Conservation (phyloP, 148 eudicot species). For the Vaccinium myrtillus region DNA sequence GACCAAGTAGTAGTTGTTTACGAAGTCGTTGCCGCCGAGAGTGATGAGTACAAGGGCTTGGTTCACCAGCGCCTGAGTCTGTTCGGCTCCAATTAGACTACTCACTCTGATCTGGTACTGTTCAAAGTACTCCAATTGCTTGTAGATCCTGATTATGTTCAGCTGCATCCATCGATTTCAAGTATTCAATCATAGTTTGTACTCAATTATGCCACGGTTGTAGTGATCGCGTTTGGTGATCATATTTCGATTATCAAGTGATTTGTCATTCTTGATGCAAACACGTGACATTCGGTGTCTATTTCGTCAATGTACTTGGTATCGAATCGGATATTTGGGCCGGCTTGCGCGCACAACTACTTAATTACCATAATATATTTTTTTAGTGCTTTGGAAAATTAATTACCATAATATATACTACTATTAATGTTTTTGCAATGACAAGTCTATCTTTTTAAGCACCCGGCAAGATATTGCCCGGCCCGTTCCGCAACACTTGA, state of each 20-base stretch:
- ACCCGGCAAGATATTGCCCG: background rate
- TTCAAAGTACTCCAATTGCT: constrained; percentile 47
- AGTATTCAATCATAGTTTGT: background rate
- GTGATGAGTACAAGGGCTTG: constrained; percentile 43
- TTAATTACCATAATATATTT: background rate
- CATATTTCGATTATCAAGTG: background rate
- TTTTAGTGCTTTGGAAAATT: too few species aligned
- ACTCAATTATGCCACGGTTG: too few species aligned
- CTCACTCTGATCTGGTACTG: constrained; percentile 43
- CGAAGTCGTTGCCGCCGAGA: constrained; percentile 57
- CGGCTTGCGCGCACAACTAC: background rate
- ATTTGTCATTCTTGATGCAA: background rate
- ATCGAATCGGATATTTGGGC: too few species aligned
- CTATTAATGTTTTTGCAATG: background rate
- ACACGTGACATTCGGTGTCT: background rate
- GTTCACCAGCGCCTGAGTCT: constrained; percentile 33
- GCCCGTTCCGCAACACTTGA: too few species aligned
- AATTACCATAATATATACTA: background rate
- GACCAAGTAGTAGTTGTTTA: constrained; percentile 50
- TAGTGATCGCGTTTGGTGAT: background rate
- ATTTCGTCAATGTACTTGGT: background rate
- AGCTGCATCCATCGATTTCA: constrained; percentile 24
- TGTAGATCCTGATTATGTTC: constrained; percentile 38
- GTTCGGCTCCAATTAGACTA: constrained; percentile 32
- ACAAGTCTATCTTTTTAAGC: background rate